Conservation (phyloP, 768 basidiomycete species). For the Leccinum incarnatum region DNA sequence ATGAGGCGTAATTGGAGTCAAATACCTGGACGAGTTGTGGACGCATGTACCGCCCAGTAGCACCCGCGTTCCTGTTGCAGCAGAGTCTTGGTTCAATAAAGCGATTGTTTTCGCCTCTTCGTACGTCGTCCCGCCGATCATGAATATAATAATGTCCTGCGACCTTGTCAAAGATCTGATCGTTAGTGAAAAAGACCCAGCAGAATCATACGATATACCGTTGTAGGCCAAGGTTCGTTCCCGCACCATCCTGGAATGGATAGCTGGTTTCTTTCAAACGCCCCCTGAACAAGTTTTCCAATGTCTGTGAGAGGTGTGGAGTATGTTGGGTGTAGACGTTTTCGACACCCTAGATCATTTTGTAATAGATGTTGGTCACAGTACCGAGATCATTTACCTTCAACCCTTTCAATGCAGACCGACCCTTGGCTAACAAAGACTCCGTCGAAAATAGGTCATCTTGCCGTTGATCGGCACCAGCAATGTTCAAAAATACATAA, state of each 20-base stretch:
- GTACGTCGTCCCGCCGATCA: constrained; percentile 95
- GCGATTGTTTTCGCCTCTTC: constrained; percentile 88
- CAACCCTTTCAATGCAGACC: constrained; percentile 91
- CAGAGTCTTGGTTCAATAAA: constrained; percentile 80
- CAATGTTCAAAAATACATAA: constrained; percentile 87
- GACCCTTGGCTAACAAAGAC: constrained; percentile 89
- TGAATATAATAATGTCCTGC: constrained; percentile 95
- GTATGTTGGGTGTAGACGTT: constrained; percentile 98
- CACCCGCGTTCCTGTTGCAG: constrained; percentile 64
- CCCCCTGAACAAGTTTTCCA: constrained; percentile 87
- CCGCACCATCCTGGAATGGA: constrained; percentile 78
- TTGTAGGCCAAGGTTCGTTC: constrained; percentile 68
- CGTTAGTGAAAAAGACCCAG: constrained; percentile 2
- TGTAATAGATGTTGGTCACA: constrained; percentile 4
- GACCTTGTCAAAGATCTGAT: constrained; percentile 48
- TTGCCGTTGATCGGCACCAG: constrained; percentile 94
- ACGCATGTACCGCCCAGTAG: constrained; percentile 93
- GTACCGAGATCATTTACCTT: constrained; percentile 53
- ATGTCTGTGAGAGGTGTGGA: constrained; percentile 88
- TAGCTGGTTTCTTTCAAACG: constrained; percentile 84
- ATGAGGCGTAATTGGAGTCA: neutral
- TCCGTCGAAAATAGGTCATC: constrained; percentile 97
- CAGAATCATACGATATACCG: constrained; percentile 40
- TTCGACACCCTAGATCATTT: constrained; percentile 76
- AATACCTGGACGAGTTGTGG: constrained; percentile 90